Percentiles rank a stretch among this genome's conserved stretches.
Conservation (phyloP, 2,329 filamentous ascomycete species). For the Neocatenulostroma microsporum region DNA sequence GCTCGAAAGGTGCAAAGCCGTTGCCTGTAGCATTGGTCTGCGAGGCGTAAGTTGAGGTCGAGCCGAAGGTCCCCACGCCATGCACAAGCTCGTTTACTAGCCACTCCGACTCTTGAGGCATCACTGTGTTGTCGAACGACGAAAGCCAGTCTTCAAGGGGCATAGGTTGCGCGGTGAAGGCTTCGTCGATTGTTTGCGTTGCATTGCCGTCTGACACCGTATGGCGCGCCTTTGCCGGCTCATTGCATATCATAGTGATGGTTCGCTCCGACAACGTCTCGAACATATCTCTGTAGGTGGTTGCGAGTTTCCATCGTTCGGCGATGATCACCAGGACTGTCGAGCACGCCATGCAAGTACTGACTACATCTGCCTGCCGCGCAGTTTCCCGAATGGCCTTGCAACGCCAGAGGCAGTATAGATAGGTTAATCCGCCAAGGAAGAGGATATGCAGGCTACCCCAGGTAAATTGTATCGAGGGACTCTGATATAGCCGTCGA, state of each 20-base stretch:
- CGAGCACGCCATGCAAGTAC: conserved; percentile 31
- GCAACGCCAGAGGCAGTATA: conserved; percentile 29
- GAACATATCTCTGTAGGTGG: conserved; percentile 28
- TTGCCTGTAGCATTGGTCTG: too few relatives aligned
- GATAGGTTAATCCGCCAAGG: conserved; percentile 30
- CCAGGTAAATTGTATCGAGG: conserved; percentile 26
- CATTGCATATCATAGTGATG: conserved; percentile 11
- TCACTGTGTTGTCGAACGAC: too few relatives aligned
- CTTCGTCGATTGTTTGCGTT: too few relatives aligned
- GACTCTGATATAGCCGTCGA: conserved; percentile 28
- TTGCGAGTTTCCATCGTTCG: conserved; percentile 29
- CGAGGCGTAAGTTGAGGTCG: too few relatives aligned
- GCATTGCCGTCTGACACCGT: too few relatives aligned
- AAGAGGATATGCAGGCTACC: conserved; percentile 31
- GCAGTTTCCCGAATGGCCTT: conserved; percentile 10
- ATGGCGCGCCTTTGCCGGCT: not conserved
- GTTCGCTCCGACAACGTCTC: conserved; percentile 13
- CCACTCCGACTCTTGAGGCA: too few relatives aligned
- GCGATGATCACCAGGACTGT: conserved; percentile 32
- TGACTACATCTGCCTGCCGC: conserved; percentile 18
- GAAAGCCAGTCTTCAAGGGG: too few relatives aligned
- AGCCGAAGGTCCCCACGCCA: too few relatives aligned
- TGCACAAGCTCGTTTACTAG: too few relatives aligned
- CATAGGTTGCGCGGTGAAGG: too few relatives aligned
- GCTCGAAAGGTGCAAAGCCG: too few relatives aligned